Evolutionary conservation across 371 early-diverging fungal species (phyloP), one percentile per base, ranked within the genome.

Genomic region (Mortierella sp.): DNA sequence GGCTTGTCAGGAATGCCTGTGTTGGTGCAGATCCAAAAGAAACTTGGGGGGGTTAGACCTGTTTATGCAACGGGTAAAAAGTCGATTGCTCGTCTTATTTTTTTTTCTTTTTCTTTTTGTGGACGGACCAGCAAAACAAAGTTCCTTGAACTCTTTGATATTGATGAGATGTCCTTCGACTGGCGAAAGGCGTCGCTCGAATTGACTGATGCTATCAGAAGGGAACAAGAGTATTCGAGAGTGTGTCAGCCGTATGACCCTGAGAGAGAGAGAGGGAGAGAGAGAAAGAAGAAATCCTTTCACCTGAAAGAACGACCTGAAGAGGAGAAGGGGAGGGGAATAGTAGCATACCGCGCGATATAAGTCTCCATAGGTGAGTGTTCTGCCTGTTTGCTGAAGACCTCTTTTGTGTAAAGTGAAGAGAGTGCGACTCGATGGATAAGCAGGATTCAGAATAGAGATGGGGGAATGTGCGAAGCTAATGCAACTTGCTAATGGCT

Each of bases 1-100:
- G 89, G 84, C 65, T 87, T 87, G 71, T 93, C 94, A 43, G 93
- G 92, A 66, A 92, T 91, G 15, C 93, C 93, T 93, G 65, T 57
- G 23, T 5, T 18, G 30, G 47, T 30, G 55, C 19, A 46, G 25
- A 29, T 4, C 16, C 15, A 57, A n/a, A n/a, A 29, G 18, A 19
- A 28, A 37, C 9, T 37, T n/a, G n/a, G n/a, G n/a, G n/a, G n/a
- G 37, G 60, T 12, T 51, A 45, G 23, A 25, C 44, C 0, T 7
- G 46, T 47, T 43, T 29, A 12, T 15, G 37, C 12, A 7, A 6
- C 26, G 21, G 2, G n/a, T 4, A 1, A 29, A n/a, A 0, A 51
- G 26, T 18, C 16, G 12, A 23, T 45, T 48, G 15, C 6, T 9
- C 59, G 0, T 47, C 7, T 21, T n/a, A n/a, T n/a, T n/a, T n/a